These are phyloP conservation scores for Metschnikowia gelsemii DNA, from an alignment of 805 yeast species.

Conservation along the genomic window DNA sequence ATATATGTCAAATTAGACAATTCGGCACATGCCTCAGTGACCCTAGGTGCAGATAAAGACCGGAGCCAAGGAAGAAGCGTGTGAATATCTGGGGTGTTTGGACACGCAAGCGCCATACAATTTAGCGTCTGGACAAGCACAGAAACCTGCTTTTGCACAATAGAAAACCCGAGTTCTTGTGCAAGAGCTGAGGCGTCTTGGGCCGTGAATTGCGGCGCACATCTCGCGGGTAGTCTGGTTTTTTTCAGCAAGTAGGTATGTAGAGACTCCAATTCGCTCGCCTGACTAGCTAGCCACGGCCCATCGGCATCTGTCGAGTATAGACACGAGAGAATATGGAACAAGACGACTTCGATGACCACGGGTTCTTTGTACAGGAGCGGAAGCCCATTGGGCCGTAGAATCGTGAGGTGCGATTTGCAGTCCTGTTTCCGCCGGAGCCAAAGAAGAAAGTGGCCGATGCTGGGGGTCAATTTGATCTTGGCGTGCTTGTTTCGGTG, in stretches of 20 bases:
- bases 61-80: conserved; percentile 29
- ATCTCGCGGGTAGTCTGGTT: background rate
- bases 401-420: conserved; percentile 4
- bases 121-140: conserved; percentile 2
- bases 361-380: conserved; percentile 6
- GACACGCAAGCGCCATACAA: conserved; percentile 10
- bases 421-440: conserved; percentile 15
- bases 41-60: conserved; percentile 31
- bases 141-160: conserved; percentile 1
- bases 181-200: conserved; percentile 2
- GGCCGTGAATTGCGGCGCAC: background rate
- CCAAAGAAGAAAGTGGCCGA: conserved; percentile 20
- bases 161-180: background rate
- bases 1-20: conserved; percentile 29
- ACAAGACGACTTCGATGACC: conserved; percentile 16
- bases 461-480: conserved; percentile 14
- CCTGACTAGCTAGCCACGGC: conserved; percentile 15
- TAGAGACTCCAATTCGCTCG: conserved; percentile 8
- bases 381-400: conserved; percentile 9
- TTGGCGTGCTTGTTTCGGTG: conserved; percentile 5
- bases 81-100: background rate
- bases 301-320: conserved; percentile 8
- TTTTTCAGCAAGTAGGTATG: conserved; percentile 1
- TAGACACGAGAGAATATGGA: conserved; percentile 18
- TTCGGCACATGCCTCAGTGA: conserved; percentile 33